Evolutionary conservation across 108 stramenopile species (phyloP), one percentile per base, ranked within the genome.

Genomic region (Nannochloropsis salina): DNA sequence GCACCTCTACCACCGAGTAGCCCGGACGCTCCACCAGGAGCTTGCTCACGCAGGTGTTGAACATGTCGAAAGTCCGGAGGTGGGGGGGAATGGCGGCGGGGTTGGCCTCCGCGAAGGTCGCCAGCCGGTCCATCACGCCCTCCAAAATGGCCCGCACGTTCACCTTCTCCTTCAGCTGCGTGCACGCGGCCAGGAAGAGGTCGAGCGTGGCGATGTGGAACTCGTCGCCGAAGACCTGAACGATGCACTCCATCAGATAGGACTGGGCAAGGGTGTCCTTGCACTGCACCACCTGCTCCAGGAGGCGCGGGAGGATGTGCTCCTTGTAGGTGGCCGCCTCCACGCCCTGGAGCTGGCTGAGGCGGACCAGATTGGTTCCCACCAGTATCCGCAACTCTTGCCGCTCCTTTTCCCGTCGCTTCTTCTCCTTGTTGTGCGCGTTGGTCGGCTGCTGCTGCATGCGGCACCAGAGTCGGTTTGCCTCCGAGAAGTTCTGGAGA

Each of bases 391-490:
- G 91, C 42, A 99, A 94, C 80, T 99, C 98, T 80, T 96, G 95
- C 44, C 99, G 94, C 87, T 99, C 97, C 44, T 94, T 94, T 88
- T 98, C 97, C 41, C 98, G 94, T 81, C 94, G 92, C 83, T 95
- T 95, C 44, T 94, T 92, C 42, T 92, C 92, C 85, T 95, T 96
- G 83, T 94, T 94, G 43, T 47, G 84, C n/a, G 40, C 81, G 31
- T 81, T 21, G 80, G 45, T 44, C 41, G 83, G 91, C 82, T 90
- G 87, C 84, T 95, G 93, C 92, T 98, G 98, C 89, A 99, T 95
- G 41, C 99, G 96, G 5, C 99, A 97, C 99, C 99, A 99, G 42
- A 99, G 93, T 43, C 96, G 95, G 91, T 99, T 99, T 92, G 97
- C 96, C 93, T 98, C 97, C 81, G 92, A 85, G 85, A 99, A 96